A percentile compares a stretch with the other conserved stretches of the same genome.
phyloP scores from a whole-genome alignment of 1,284 basidiomycete species.

The Trichosporon coremiiforme region DNA sequence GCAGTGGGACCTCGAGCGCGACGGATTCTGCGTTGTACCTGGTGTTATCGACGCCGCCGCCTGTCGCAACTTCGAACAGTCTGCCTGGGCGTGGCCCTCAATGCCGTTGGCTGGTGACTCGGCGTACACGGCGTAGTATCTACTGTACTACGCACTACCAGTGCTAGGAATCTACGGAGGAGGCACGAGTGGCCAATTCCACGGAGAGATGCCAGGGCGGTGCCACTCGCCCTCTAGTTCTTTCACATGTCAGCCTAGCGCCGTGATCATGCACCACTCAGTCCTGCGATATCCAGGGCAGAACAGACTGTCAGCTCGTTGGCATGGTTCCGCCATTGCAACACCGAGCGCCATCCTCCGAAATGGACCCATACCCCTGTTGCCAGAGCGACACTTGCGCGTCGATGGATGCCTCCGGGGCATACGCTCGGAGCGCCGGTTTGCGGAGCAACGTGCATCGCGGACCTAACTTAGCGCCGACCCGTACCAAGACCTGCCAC shows the following conservation, averaged over 20 bases:
- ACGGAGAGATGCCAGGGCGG: background rate
- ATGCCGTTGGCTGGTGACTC: background rate
- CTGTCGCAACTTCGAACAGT: background rate
- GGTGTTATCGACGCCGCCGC: background rate
- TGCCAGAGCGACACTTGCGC: background rate
- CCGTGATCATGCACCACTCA: background rate
- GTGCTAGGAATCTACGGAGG: no score
- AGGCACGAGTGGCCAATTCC: background rate
- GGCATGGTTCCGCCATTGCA: no score
- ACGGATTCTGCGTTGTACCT: background rate
- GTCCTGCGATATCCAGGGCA: background rate
- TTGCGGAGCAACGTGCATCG: no score
- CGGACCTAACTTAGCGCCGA: background rate
- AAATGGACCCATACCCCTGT: background rate
- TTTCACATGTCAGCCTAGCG: background rate
- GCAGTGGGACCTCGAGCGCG: background rate
- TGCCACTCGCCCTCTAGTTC: background rate
- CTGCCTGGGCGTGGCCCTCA: background rate
- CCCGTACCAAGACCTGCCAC: background rate
- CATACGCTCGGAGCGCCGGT: background rate
- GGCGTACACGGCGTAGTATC: background rate
- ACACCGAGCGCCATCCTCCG: no score
- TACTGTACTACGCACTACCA: background rate
- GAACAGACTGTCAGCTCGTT: no score
- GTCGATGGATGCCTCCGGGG: background rate